A percentile compares a stretch with the other conserved stretches of the same genome.
Conservation (phyloP, 78 protist species). For the Blattamonas nauphoetae region DNA sequence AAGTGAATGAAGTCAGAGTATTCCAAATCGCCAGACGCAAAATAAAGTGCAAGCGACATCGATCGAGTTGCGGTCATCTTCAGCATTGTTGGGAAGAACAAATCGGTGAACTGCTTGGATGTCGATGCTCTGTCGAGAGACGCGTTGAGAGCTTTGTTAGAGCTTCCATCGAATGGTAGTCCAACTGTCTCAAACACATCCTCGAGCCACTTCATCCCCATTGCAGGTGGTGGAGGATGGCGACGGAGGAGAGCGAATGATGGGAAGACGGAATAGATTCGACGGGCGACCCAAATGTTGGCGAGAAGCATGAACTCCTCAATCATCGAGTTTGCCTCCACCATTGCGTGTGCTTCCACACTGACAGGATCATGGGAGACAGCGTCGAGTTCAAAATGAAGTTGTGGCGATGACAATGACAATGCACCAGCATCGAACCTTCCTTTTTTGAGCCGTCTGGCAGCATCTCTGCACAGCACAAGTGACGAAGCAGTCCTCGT, state of each 20-base stretch:
- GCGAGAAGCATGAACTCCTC: constrained; percentile 92
- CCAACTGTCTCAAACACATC: neutral
- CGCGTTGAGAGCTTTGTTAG: constrained; percentile 20
- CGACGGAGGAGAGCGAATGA: constrained; percentile 61
- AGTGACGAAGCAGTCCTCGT: neutral
- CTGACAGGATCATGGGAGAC: constrained; percentile 35
- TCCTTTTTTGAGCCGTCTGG: constrained; percentile 45
- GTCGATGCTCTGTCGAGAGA: neutral
- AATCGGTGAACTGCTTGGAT: neutral
- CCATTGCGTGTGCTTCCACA: constrained; percentile 5
- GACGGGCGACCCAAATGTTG: constrained; percentile 71
- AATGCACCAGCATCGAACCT: constrained; percentile 55
- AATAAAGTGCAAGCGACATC: constrained; percentile 41
- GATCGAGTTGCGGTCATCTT: constrained; percentile 17
- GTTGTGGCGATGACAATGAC: constrained; percentile 29
- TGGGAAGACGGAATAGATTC: constrained; percentile 46
- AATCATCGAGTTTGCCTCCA: constrained; percentile 30
- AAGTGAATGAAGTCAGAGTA: constrained; percentile 30
- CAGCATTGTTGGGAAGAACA: constrained; percentile 29
- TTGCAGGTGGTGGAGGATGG: constrained; percentile 64
- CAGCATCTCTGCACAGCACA: constrained; percentile 22
- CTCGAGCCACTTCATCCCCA: neutral
- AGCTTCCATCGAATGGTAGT: neutral
- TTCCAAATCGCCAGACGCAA: constrained; percentile 13
- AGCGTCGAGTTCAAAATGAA: constrained; percentile 35